Conservation (phyloP, 495 filamentous ascomycete genomes). For the Podospora conica region DNA sequence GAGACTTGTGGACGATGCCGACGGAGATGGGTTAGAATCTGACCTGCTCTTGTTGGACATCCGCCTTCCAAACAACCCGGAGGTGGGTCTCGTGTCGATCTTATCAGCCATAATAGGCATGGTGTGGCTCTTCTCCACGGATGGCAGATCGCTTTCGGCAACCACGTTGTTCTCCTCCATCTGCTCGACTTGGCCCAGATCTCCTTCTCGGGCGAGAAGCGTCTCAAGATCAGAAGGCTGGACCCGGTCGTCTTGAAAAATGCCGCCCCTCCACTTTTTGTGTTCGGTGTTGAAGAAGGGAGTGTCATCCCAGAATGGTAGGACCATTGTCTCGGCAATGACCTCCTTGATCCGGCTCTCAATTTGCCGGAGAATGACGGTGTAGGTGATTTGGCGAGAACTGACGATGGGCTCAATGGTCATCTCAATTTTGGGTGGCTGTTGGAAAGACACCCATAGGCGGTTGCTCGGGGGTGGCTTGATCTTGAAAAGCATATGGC, state of each 20-base stretch:
- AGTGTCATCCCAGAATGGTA: conserved; percentile 91
- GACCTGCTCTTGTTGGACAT: conserved; percentile 29
- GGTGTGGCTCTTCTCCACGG: conserved; percentile 58
- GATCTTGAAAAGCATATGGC: conserved; percentile 75
- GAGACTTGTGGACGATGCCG: conserved; percentile 36
- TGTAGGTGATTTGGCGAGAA: conserved; percentile 89
- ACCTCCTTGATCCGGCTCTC: conserved; percentile 92
- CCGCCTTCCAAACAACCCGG: conserved; percentile 38
- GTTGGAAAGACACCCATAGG: conserved; percentile 89
- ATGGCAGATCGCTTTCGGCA: conserved; percentile 34
- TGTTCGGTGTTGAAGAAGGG: conserved; percentile 76
- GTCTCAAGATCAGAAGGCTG: conserved; percentile 36
- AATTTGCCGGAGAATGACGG: conserved; percentile 83
- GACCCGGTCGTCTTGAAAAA: conserved; percentile 60
- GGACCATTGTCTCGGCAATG: conserved; percentile 84
- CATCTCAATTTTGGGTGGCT: conserved; percentile 86
- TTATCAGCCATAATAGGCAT: conserved; percentile 19
- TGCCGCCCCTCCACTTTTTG: conserved; percentile 77
- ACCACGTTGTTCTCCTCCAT: conserved; percentile 27
- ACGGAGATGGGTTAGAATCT: conserved; percentile 17
- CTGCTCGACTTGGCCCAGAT: conserved; percentile 43
- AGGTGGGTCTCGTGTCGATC: conserved; percentile 27
- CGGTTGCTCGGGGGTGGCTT: conserved; percentile 95
- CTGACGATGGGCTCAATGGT: conserved; percentile 92
- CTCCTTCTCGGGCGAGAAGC: conserved; percentile 52